A percentile compares a stretch with the other conserved stretches of the same genome.
Evolutionary conservation across 73 alveolate species (phyloP).

Genomic region (Paramecium biaurelia): DNA sequence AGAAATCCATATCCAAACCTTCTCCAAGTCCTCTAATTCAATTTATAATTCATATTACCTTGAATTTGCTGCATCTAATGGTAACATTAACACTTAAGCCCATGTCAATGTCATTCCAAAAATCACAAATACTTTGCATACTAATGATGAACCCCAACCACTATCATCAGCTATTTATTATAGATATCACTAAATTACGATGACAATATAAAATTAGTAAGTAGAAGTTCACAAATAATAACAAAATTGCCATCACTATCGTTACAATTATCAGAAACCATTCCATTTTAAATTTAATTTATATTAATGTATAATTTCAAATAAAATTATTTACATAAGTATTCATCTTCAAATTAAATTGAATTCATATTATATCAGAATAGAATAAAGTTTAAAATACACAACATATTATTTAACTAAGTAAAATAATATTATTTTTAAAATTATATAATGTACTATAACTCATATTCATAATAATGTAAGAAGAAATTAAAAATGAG

Average conservation of each 20-base stretch:
- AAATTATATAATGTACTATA: background rate
- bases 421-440: background rate
- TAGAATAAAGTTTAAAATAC: background rate
- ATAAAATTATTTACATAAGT: background rate
- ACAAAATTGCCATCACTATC: slow-evolving; percentile 40
- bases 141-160: slow-evolving; percentile 66
- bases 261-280: slow-evolving; percentile 42
- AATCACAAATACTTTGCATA: slow-evolving; percentile 58
- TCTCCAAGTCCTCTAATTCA: slow-evolving; percentile 67
- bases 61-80: slow-evolving; percentile 85
- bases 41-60: background rate
- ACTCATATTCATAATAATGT: no score
- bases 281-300: slow-evolving; percentile 23
- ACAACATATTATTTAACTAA: background rate
- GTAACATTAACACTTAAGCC: slow-evolving; percentile 82
- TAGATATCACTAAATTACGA: slow-evolving; percentile 37
- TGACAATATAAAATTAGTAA: slow-evolving; percentile 56
- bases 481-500: no score
- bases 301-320: background rate
- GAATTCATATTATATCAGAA: background rate
- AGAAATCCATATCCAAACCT: slow-evolving; percentile 79
- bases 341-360: background rate
- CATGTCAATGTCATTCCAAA: slow-evolving; percentile 75
- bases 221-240: slow-evolving; percentile 36
- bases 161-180: slow-evolving; percentile 62